phyloP scores from a whole-genome alignment of 139 green algal species.

The Coccomyxa sp. region DNA sequence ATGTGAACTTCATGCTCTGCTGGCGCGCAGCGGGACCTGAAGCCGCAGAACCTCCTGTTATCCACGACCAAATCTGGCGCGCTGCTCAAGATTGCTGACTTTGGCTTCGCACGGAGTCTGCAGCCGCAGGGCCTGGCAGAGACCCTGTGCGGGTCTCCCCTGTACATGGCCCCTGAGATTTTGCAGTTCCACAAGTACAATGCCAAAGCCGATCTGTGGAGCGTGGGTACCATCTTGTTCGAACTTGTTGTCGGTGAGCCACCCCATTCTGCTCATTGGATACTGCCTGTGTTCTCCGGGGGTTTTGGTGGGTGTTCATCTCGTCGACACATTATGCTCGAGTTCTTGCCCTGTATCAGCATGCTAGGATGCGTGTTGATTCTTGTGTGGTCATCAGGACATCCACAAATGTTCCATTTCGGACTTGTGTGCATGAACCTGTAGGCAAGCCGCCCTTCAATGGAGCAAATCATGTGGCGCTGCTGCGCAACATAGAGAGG shows the following conservation, averaged over 20 bases:
- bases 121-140: conserved; percentile 88
- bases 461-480: conserved; percentile 84
- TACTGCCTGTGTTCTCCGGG: not conserved
- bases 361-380: not conserved
- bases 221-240: conserved; percentile 92
- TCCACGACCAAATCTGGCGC: conserved; percentile 28
- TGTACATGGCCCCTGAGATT: conserved; percentile 99
- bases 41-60: conserved; percentile 95
- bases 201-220: conserved; percentile 86
- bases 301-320: no score
- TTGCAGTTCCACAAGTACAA: conserved; percentile 71
- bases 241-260: conserved; percentile 84
- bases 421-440: not conserved
- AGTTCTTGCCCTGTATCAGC: no score
- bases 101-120: conserved; percentile 94
- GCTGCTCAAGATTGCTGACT: conserved; percentile 96
- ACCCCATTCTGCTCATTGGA: conserved; percentile 39
- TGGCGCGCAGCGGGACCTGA: conserved; percentile 85
- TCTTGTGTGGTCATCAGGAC: not conserved
- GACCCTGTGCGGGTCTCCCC: conserved; percentile 91
- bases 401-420: not conserved
- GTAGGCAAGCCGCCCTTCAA: conserved; percentile 38
- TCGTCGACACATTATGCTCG: no score
- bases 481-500: conserved; percentile 90
- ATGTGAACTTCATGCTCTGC: not conserved